Evolutionary conservation across 1,284 basidiomycete species (phyloP).

Genomic region (Leccinum pallidistipes): DNA sequence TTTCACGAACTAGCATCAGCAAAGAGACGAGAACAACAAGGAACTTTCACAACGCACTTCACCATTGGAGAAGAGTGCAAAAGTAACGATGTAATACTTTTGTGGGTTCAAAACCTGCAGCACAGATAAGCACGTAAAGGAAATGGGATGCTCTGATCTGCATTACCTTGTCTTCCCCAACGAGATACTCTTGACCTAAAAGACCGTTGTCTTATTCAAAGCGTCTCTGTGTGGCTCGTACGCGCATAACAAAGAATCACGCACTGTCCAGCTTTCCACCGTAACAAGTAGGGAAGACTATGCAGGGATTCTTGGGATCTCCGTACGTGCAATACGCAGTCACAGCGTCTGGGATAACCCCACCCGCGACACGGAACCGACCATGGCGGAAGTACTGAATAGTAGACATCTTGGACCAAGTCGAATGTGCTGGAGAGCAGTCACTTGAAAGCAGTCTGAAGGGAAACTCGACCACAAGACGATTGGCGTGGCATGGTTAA

Average conservation of each 20-base stretch:
- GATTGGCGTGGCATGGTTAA: conserved; percentile 8
- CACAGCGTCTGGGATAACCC: conserved; percentile 39
- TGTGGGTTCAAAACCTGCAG: conserved; percentile 46
- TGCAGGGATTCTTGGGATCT: conserved; percentile 37
- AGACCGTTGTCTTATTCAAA: conserved; percentile 25
- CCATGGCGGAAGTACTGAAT: conserved; percentile 41
- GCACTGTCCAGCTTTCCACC: conserved; percentile 38
- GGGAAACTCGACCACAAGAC: neutral
- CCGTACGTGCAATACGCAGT: conserved; percentile 42
- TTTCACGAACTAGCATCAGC: neutral
- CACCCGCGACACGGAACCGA: conserved; percentile 37
- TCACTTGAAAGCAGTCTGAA: conserved; percentile 2
- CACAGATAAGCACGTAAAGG: neutral
- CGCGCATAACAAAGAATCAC: conserved; percentile 8
- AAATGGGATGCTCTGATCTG: neutral
- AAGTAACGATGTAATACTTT: conserved; percentile 57
- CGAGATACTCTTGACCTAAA: conserved; percentile 49
- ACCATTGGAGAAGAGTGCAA: conserved; percentile 58
- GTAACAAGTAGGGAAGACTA: conserved; percentile 43
- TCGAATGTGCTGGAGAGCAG: neutral
- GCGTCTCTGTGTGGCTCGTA: neutral
- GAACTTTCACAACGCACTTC: conserved; percentile 40
- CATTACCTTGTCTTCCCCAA: conserved; percentile 50
- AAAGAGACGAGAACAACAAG: neutral
- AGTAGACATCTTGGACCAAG: conserved; percentile 25